Base-by-base conservation (phyloP, 495 filamentous ascomycete genomes). In the Neurospora sp. region DNA sequence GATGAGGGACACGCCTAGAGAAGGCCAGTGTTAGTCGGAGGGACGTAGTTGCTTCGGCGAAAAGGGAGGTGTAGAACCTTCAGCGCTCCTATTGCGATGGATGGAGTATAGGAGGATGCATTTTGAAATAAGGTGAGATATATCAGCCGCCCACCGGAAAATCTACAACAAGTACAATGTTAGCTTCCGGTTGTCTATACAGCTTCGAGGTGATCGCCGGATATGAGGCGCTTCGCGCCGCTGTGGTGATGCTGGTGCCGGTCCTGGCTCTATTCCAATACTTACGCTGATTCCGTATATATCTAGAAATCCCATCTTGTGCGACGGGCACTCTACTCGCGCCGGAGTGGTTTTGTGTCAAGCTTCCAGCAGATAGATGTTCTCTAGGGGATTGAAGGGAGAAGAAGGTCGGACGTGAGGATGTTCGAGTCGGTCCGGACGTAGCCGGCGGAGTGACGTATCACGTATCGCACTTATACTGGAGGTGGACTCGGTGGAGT, bases 91-190 rank as follows among this genome's bases (percentile, higher is more conserved):
- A 78, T 97, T 97, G 69, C 86, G 85, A 82, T 98, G 94, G 77
- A 99, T 97, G 42, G 94, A 91, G 85, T 89, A 93, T 81, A 97
- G 92, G 73, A 98, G 85, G 77, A 98, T 93, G 77, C 89, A 88
- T 86, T 96, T 97, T 14, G 94, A 94, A 41, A 87, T 84, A 37
- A 93, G 88, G 78, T 99, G 96, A 53, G 91, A 92, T 59, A 94
- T 76, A 80, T 99, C 96, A 71, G 85, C 96, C 59, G 93, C 77
- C 75, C 94, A 84, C 70, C 94, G 93, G 81, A 97, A 96, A 74
- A 91, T 73, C 83, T 96, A 59, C 9, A 9, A 75, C 69, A 61
- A 75, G 84, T 16, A 61, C 22, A 31, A 18, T 65, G 53, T 65
- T 7, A 65, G 53, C 53, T 59, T 7, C 22, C 10, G 20, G 48